These are phyloP conservation scores for Pestalotiopsis sp. DNA, from an alignment of 2,329 filamentous ascomycete genomes.

Conservation along the genomic window DNA sequence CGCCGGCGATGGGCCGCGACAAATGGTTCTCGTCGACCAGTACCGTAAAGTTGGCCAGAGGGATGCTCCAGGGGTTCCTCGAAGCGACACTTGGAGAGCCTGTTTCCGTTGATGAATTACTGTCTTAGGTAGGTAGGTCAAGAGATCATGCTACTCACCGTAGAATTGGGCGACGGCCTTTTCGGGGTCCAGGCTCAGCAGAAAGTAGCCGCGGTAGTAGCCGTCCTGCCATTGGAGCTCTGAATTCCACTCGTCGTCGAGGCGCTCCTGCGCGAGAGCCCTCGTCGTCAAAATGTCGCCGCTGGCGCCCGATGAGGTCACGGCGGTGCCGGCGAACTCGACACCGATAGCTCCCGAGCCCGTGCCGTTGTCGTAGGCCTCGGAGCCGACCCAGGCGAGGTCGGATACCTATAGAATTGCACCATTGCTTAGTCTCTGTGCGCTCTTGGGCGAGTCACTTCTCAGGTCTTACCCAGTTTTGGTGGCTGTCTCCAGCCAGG, in stretches of 20 bases:
- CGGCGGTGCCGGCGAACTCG: conserved; percentile 69
- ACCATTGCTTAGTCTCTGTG: neutral
- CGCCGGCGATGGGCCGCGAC: conserved; percentile 11
- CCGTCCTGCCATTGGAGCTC: conserved; percentile 14
- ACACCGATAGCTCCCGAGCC: conserved; percentile 61
- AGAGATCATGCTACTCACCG: neutral
- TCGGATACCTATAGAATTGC: conserved; percentile 41
- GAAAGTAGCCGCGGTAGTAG: conserved; percentile 8
- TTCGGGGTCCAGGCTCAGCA: conserved; percentile 1
- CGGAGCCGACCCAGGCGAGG: conserved; percentile 58
- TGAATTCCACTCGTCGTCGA: conserved; percentile 10
- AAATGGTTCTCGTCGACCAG: conserved; percentile 4
- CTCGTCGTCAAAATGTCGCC: conserved; percentile 2
- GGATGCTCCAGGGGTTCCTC: conserved; percentile 6
- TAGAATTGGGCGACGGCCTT: conserved; percentile 6
- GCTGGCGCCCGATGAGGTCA: conserved; percentile 38
- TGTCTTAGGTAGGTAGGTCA: too few relatives aligned
- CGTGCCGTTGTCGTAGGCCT: conserved; percentile 54
- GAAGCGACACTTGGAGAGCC: conserved; percentile 8
- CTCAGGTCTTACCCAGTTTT: conserved; percentile 55
- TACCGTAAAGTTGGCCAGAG: conserved; percentile 10
- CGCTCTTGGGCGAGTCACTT: neutral
- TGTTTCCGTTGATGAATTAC: neutral
- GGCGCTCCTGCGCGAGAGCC: neutral
- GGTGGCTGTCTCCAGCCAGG: conserved; percentile 71